Conservation (phyloP, 306 rosid species). For the Trifolium dubium region DNA sequence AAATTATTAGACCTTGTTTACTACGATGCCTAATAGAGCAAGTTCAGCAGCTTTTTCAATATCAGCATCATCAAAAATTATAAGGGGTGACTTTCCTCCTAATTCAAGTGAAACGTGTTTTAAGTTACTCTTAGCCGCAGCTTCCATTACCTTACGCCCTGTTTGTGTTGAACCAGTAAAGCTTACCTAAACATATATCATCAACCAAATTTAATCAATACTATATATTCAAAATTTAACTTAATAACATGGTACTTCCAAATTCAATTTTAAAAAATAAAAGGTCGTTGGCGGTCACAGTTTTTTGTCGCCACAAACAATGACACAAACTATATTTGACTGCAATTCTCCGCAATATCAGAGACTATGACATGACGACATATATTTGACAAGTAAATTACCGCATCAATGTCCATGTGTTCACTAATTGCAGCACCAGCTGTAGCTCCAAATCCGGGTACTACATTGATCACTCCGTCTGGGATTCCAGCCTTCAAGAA, state of each 20-base stretch:
- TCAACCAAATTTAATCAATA: not conserved
- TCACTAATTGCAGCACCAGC: constrained; percentile 78
- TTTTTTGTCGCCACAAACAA: not conserved
- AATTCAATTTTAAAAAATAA: not conserved
- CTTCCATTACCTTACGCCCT: constrained; percentile 74
- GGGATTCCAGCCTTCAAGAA: constrained; percentile 76
- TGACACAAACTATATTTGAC: not conserved
- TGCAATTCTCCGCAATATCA: not conserved
- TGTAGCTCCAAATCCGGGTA: constrained; percentile 70
- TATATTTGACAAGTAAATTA: not conserved
- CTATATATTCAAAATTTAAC: not conserved
- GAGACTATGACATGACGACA: not conserved
- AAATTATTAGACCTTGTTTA: constrained; percentile 61
- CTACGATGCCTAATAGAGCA: constrained; percentile 64
- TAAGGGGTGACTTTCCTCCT: constrained; percentile 87
- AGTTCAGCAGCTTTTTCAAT: constrained; percentile 65
- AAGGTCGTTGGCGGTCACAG: not conserved
- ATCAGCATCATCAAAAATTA: constrained; percentile 87
- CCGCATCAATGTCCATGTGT: constrained; percentile 80
- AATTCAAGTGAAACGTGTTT: constrained; percentile 76
- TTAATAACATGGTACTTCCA: not conserved
- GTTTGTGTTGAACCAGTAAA: constrained; percentile 81
- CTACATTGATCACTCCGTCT: constrained; percentile 78
- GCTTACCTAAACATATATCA: constrained; percentile 56
- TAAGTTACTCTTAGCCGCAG: constrained; percentile 78